These are phyloP conservation scores for Aquilaria sinensis DNA, from an alignment of 345 rosid genomes.

Conservation along the genomic window DNA sequence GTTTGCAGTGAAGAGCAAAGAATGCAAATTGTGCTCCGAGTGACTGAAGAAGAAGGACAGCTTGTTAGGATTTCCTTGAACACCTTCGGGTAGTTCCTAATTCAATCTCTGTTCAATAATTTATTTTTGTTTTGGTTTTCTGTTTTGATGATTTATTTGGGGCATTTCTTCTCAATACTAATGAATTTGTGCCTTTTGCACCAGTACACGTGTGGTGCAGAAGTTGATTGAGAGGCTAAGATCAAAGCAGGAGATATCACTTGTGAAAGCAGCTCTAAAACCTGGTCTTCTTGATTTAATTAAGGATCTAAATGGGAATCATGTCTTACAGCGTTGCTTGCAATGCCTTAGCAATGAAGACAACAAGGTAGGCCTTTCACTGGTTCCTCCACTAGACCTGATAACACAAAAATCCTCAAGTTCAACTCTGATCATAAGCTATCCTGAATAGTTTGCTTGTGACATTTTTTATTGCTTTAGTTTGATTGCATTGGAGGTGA, in stretches of 20 bases:
- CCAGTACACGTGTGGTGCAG: constrained; percentile 77
- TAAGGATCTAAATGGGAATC: constrained; percentile 74
- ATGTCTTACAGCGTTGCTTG: constrained; percentile 74
- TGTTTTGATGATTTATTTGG: background rate
- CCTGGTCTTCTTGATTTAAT: constrained; percentile 59
- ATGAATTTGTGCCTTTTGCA: constrained; percentile 6
- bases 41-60: constrained; percentile 31
- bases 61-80: constrained; percentile 42
- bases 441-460: no score
- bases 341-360: constrained; percentile 44
- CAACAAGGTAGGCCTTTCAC: constrained; percentile 38
- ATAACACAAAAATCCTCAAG: background rate
- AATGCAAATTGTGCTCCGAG: constrained; percentile 28
- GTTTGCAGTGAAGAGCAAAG: constrained; percentile 42
- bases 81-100: constrained; percentile 44
- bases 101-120: background rate
- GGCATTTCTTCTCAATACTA: background rate
- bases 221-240: constrained; percentile 60
- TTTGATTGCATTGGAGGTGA: no score
- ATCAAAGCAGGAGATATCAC: constrained; percentile 49
- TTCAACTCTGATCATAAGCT: background rate
- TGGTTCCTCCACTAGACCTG: constrained; percentile 5
- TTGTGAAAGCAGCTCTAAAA: constrained; percentile 43
- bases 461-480: no score
- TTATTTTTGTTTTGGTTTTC: background rate